These are phyloP conservation scores for Kandelia obovata DNA, from an alignment of 345 rosid species.

Conservation along the genomic window DNA sequence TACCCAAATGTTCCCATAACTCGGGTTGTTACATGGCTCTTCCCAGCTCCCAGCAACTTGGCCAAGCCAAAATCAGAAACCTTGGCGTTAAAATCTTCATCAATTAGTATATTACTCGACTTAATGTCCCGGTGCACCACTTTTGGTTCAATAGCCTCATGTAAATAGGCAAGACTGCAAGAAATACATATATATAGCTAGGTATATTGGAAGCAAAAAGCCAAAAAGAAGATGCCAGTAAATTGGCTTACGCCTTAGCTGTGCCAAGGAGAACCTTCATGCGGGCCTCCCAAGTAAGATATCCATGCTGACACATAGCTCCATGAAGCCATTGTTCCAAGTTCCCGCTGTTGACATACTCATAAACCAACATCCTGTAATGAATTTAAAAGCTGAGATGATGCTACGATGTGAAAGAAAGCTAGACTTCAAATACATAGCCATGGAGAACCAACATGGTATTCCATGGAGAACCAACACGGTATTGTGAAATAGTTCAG, in stretches of 20 bases:
- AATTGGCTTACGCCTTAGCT: slow-evolving; percentile 73
- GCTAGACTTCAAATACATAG: background rate
- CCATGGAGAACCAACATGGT: background rate
- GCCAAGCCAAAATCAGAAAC: slow-evolving; percentile 98
- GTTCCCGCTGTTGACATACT: slow-evolving; percentile 78
- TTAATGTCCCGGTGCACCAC: slow-evolving; percentile 99
- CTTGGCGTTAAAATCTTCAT: slow-evolving; percentile 87
- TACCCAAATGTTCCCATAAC: slow-evolving; percentile 99
- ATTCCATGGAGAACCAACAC: background rate
- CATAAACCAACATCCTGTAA: slow-evolving; percentile 68
- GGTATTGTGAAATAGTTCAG: background rate
- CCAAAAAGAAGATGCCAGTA: slow-evolving; percentile 5
- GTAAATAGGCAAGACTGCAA: slow-evolving; percentile 94
- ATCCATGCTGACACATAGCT: slow-evolving; percentile 73
- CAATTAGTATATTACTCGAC: slow-evolving; percentile 91
- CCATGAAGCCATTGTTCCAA: slow-evolving; percentile 92
- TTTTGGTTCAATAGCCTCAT: slow-evolving; percentile 99
- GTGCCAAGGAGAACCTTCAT: slow-evolving; percentile 71
- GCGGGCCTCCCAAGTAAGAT: slow-evolving; percentile 89
- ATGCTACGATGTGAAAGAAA: background rate
- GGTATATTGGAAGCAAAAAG: slow-evolving; percentile 14
- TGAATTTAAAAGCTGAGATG: slow-evolving; percentile 1
- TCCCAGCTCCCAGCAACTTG: slow-evolving; percentile 93
- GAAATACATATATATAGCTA: background rate
- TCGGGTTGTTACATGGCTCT: slow-evolving; percentile 91